Conservation (phyloP, 352 stramenopile species). For the Ophiocytium majus region DNA sequence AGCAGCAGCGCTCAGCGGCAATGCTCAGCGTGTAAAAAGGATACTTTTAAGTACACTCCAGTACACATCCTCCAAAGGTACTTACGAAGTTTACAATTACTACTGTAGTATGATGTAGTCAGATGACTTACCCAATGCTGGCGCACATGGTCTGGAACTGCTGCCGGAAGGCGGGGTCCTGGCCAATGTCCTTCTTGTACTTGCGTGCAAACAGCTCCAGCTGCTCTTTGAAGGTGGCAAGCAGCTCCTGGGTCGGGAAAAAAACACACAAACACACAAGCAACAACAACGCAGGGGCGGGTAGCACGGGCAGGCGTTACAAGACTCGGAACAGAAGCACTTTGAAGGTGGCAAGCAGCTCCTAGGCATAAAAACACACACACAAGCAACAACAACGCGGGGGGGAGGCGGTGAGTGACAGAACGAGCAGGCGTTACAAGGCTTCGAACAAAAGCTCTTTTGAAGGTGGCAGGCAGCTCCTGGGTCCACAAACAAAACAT, state of each 20-base stretch:
- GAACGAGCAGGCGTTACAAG: too few species aligned
- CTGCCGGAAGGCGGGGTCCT: slow-evolving; percentile 85
- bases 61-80: too few species aligned
- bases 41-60: too few species aligned
- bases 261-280: neutral
- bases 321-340: too few species aligned
- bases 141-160: slow-evolving; percentile 92
- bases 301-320: too few species aligned
- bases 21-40: neutral
- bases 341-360: slow-evolving; percentile 79
- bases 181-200: slow-evolving; percentile 90
- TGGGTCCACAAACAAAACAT: neutral
- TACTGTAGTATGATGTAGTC: too few species aligned
- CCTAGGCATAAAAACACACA: neutral
- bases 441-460: slow-evolving; percentile 79
- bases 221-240: slow-evolving; percentile 82
- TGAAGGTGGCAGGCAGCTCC: slow-evolving; percentile 76
- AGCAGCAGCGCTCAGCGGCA: neutral
- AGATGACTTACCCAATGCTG: slow-evolving; percentile 79
- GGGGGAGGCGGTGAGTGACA: too few species aligned
- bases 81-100: too few species aligned
- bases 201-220: slow-evolving; percentile 85
- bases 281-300: neutral
- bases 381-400: neutral
- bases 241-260: slow-evolving; percentile 52